Base-by-base conservation (phyloP, 2,329 filamentous ascomycete species). In the Magnaporthiopsis rhizophila region DNA sequence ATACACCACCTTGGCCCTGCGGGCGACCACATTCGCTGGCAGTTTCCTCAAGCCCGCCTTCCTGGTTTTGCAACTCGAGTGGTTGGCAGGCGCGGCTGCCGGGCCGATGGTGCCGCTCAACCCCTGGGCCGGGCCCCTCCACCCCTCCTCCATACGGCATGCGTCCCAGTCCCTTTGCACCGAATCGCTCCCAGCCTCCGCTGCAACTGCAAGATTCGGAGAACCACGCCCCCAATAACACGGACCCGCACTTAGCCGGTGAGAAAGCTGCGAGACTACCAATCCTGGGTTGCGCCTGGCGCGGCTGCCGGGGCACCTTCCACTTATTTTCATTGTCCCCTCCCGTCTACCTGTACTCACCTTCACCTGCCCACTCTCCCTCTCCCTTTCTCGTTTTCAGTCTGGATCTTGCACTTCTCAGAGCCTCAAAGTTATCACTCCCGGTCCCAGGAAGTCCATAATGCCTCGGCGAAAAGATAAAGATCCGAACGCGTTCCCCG, bases 401-500 rank as follows among this genome's bases (percentile, higher is more conserved):
- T 38, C 4, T 38, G 58, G 36, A 11, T 45, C 9, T 34, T 28
- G 11, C 12, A 15, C 8, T 61, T 12, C 59, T 28, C 34, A 21
- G 32, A 45, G 9, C 38, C 34, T 28, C 11, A 7, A 7, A 50
- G 45, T 6, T 6, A 2, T 21, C 18, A n/a, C 12, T 3, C 36
- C 34, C 12, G 2, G 11, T 38, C 45, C 45, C 45, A 53, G 28
- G 28, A 30, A 53, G 13, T 38, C 36, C 26, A 62, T 30, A 38
- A 62, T 62, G 60, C 60, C 60, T 21, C 60, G 38, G 60, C 53
- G 60, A 50, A 38, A 62, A 32, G 60, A 62, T 12, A 45, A 50
- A 62, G 60, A 53, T 7, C 60, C 60, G 28, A 45, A 38, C 21
- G 50, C 77, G 26, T 81, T 80, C 71, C 79, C 79, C 36, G 76